These are phyloP conservation scores for Porphyrellus cyaneotinctus DNA, from an alignment of 768 basidiomycete species.

Conservation along the genomic window DNA sequence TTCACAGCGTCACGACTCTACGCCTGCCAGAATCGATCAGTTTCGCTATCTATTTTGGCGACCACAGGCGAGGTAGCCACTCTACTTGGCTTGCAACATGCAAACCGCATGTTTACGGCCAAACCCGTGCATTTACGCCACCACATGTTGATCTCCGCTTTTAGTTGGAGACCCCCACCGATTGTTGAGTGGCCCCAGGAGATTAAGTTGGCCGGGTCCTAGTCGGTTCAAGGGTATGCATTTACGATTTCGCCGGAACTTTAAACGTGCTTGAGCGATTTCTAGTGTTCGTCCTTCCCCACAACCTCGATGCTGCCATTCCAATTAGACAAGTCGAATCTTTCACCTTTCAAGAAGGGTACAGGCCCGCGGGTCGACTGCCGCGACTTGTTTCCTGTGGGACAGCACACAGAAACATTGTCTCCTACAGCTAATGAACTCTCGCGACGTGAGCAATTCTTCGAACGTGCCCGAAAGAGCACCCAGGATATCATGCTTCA, in stretches of 20 bases:
- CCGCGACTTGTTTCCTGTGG: constrained; percentile 16
- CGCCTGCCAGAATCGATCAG: no score
- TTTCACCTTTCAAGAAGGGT: constrained; percentile 18
- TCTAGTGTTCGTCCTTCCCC: constrained; percentile 3
- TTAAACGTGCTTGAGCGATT: constrained; percentile 3
- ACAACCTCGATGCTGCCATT: constrained; percentile 13
- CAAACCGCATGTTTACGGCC: constrained; percentile 12
- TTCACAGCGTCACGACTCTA: no score
- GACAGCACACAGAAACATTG: not conserved
- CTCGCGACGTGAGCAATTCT: constrained; percentile 1
- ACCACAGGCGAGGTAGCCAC: no score
- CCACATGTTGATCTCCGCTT: constrained; percentile 3
- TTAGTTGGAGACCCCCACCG: not conserved
- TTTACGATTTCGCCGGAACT: not conserved
- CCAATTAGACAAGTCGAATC: constrained; percentile 9
- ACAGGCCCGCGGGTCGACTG: constrained; percentile 17
- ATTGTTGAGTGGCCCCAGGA: no score
- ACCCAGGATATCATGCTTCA: constrained; percentile 11
- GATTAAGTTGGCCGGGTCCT: not conserved
- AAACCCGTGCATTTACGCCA: constrained; percentile 4
- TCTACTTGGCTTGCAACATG: constrained; percentile 6
- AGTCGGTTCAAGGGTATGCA: not conserved
- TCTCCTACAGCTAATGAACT: not conserved
- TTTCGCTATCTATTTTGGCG: no score
- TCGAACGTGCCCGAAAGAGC: constrained; percentile 3